Evolutionary conservation across 208 protist species (phyloP).

Genomic region (Histomonas meleagridis): DNA sequence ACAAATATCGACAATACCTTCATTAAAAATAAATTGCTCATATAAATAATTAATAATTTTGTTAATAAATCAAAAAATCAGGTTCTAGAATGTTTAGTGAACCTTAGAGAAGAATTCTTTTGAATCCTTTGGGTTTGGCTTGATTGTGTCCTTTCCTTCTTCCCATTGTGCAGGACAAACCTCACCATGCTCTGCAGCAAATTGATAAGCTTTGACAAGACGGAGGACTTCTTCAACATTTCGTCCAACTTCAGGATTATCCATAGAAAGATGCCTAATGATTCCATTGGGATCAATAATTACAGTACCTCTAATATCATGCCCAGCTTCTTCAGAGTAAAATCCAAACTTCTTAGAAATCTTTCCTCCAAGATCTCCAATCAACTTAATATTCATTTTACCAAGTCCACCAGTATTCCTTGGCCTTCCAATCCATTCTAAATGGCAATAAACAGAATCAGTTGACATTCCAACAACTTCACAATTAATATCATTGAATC

Average conservation of each 20-base stretch:
- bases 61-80: too few species aligned
- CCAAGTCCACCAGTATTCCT: constrained; percentile 84
- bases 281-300: background rate
- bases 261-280: background rate
- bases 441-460: constrained; percentile 64
- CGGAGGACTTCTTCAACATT: constrained; percentile 17
- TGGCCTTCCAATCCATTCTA: constrained; percentile 77
- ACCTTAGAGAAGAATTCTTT: background rate
- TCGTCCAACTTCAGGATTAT: background rate
- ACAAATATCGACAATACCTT: background rate
- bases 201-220: background rate
- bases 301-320: background rate
- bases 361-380: constrained; percentile 78
- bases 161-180: background rate
- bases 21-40: background rate
- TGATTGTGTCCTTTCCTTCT: background rate
- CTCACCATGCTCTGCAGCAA: background rate
- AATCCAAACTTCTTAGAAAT: constrained; percentile 67
- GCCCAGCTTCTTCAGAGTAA: background rate
- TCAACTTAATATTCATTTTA: constrained; percentile 51
- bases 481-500: constrained; percentile 14
- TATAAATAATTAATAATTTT: too few species aligned
- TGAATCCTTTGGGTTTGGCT: background rate
- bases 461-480: constrained; percentile 23
- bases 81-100: too few species aligned